A percentile compares a stretch with the other conserved stretches of the same genome.
Conservation (phyloP, 2,329 filamentous ascomycete species). For the Westerdykella ornata region DNA sequence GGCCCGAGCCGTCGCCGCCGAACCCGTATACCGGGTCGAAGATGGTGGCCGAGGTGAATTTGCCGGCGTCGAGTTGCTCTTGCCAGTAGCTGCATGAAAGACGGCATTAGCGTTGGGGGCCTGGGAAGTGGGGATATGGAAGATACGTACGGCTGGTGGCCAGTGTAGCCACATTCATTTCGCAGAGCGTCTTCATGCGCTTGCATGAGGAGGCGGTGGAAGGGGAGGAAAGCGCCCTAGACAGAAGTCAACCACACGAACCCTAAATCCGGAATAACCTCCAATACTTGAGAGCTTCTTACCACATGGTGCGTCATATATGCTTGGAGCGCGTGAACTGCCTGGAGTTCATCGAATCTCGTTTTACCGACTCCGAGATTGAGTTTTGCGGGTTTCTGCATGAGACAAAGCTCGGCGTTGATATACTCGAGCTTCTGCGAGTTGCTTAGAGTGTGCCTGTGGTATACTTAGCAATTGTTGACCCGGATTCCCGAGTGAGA, state of each 20-base stretch:
- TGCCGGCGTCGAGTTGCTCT: constrained; percentile 15
- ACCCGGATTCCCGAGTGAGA: background rate
- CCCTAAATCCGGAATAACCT: background rate
- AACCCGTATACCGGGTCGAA: constrained; percentile 14
- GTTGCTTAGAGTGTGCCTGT: constrained; percentile 7
- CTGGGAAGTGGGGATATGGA: background rate
- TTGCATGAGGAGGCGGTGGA: constrained; percentile 31
- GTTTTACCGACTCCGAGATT: constrained; percentile 4
- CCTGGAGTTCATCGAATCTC: constrained; percentile 12
- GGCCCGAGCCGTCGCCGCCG: constrained; percentile 13
- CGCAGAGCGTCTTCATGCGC: constrained; percentile 28
- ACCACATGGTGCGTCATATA: constrained; percentile 7
- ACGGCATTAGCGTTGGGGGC: background rate
- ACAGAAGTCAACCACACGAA: background rate
- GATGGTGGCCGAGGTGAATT: constrained; percentile 9
- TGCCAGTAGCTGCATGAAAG: constrained; percentile 12
- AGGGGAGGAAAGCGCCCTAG: constrained; percentile 31
- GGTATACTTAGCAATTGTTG: background rate
- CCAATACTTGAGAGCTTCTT: background rate
- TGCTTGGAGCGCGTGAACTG: constrained; percentile 5
- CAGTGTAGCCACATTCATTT: constrained; percentile 28
- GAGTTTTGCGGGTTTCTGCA: constrained; percentile 8
- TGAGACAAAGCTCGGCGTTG: constrained; percentile 12
- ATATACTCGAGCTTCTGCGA: constrained; percentile 10
- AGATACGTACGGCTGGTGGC: constrained; percentile 21